Evolutionary conservation across 1,139 yeast genomes (phyloP).

Genomic region (Kodamaea fungicola): DNA sequence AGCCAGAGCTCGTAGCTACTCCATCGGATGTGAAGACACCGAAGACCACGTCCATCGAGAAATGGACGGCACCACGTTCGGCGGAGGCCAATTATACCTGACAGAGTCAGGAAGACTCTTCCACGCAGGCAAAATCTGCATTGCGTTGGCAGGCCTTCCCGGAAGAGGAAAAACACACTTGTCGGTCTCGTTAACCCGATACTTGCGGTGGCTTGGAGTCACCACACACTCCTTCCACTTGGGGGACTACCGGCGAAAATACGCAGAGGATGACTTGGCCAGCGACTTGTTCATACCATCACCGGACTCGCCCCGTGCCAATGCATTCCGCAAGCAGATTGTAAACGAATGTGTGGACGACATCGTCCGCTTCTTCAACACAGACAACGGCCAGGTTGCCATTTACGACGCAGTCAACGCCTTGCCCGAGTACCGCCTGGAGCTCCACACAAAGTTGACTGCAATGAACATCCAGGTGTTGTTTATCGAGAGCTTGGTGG

Average conservation of each 20-base stretch:
- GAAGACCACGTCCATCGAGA: conserved; percentile 55
- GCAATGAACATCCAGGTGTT: conserved; percentile 66
- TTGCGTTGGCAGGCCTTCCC: conserved; percentile 89
- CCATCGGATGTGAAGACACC: conserved; percentile 12
- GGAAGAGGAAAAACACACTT: conserved; percentile 95
- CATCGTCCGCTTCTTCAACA: conserved; percentile 64
- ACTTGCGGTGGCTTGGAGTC: conserved; percentile 93
- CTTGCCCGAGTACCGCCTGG: conserved; percentile 60
- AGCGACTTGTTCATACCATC: conserved; percentile 67
- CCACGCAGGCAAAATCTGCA: conserved; percentile 93
- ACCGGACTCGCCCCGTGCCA: conserved; percentile 54
- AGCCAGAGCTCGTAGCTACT: not conserved
- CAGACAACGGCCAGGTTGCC: conserved; percentile 86
- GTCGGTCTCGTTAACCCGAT: conserved; percentile 86
- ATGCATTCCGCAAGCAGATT: conserved; percentile 54
- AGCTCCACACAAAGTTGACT: conserved; percentile 52
- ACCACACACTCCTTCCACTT: conserved; percentile 88
- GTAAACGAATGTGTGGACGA: conserved; percentile 67
- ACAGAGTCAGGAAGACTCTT: conserved; percentile 87
- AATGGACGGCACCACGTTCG: conserved; percentile 26
- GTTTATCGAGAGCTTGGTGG: conserved; percentile 84
- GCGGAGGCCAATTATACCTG: conserved; percentile 75
- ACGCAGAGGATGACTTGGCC: conserved; percentile 52
- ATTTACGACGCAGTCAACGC: conserved; percentile 96
- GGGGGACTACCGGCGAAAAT: conserved; percentile 83